Evolutionary conservation across 352 stramenopile species (phyloP).

Genomic region (Plasmopara viticola): DNA sequence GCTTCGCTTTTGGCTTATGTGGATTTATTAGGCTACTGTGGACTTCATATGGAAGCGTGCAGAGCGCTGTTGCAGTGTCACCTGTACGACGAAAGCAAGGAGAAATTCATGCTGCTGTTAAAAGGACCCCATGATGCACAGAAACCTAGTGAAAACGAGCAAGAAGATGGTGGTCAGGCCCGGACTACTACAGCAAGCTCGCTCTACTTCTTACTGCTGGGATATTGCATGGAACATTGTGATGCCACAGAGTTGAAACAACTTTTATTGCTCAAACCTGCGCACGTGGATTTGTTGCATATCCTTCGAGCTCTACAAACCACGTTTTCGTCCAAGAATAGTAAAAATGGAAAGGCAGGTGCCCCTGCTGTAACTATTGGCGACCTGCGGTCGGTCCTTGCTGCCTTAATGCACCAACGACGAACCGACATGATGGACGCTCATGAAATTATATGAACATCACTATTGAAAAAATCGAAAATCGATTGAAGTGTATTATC

Average conservation of each 20-base stretch:
- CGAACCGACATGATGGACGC: slow-evolving; percentile 5
- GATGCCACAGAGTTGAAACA: slow-evolving; percentile 35
- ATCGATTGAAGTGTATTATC: background rate
- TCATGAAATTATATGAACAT: background rate
- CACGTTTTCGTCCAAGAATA: slow-evolving; percentile 12
- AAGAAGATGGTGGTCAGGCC: slow-evolving; percentile 7
- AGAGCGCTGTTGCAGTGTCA: slow-evolving; percentile 51
- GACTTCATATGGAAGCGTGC: slow-evolving; percentile 46
- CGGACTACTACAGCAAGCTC: slow-evolving; percentile 16
- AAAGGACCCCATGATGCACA: slow-evolving; percentile 16
- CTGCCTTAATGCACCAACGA: slow-evolving; percentile 35
- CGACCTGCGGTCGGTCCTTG: slow-evolving; percentile 37
- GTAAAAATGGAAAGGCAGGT: slow-evolving; percentile 3
- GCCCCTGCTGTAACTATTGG: slow-evolving; percentile 35
- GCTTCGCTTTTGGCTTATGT: slow-evolving; percentile 56
- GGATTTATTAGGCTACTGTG: slow-evolving; percentile 47
- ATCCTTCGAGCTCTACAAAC: slow-evolving; percentile 46
- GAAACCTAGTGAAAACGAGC: slow-evolving; percentile 10
- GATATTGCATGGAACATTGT: slow-evolving; percentile 53
- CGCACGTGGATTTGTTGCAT: slow-evolving; percentile 48
- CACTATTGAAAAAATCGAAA: background rate
- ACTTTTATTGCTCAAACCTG: slow-evolving; percentile 47
- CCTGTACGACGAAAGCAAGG: slow-evolving; percentile 57
- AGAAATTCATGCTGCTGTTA: slow-evolving; percentile 27
- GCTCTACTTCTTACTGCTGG: slow-evolving; percentile 64